Percentiles rank a stretch among this genome's conserved stretches.
Conservation (phyloP, 176 grass and related monocot species). For the Puya raimondii region DNA sequence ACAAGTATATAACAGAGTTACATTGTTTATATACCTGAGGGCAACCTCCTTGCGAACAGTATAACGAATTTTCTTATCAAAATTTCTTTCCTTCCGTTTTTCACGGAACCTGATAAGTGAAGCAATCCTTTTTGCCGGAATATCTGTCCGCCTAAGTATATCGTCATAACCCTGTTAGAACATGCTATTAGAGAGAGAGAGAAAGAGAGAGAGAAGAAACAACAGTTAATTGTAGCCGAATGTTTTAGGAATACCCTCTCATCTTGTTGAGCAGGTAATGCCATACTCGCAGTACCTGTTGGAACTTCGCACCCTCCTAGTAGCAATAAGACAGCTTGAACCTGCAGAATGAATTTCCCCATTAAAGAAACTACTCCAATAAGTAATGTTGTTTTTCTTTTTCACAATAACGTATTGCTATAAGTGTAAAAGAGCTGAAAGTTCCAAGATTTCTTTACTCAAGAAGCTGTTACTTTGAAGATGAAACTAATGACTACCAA, state of each 20-base stretch:
- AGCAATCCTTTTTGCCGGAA: conserved; percentile 85
- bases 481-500: no score
- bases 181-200: conserved; percentile 22
- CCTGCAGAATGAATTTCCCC: conserved; percentile 38
- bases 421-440: no score
- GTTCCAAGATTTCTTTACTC: no score
- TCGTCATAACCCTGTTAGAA: conserved; percentile 60
- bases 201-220: background rate
- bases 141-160: conserved; percentile 72
- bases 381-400: no score
- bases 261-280: conserved; percentile 42
- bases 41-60: conserved; percentile 90
- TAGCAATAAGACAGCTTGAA: conserved; percentile 72
- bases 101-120: conserved; percentile 80
- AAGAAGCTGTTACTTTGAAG: no score
- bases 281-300: conserved; percentile 26
- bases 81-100: conserved; percentile 97
- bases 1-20: background rate
- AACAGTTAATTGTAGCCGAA: background rate
- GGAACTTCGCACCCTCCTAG: conserved; percentile 66
- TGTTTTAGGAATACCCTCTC: conserved; percentile 32
- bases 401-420: no score
- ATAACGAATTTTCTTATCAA: conserved; percentile 94
- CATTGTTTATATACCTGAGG: conserved; percentile 41
- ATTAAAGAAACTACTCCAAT: conserved; percentile 7